Conservation (phyloP, 257 asterid species). For the Schizonepeta tenuifolia region DNA sequence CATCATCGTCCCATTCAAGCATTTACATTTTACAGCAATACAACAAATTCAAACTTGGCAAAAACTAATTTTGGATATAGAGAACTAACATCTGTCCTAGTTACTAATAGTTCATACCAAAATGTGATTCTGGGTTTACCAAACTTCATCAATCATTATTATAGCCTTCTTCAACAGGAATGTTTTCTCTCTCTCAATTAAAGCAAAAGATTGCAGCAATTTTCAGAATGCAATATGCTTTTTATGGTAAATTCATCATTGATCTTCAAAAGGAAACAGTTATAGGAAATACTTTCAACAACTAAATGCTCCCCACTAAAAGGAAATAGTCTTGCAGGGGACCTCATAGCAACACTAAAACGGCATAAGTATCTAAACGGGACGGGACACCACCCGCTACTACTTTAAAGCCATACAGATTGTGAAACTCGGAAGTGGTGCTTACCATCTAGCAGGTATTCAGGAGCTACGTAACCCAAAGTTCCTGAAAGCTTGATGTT, state of each 20-base stretch:
- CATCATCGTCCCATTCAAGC: neutral
- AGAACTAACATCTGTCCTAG: neutral
- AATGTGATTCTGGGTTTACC: neutral
- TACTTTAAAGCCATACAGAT: constrained; percentile 10
- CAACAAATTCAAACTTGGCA: neutral
- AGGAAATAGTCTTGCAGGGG: constrained; percentile 8
- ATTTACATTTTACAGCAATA: neutral
- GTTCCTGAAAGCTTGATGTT: constrained; percentile 84
- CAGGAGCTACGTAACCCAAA: constrained; percentile 90
- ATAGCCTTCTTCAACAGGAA: neutral
- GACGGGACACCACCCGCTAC: neutral
- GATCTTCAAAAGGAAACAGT: constrained; percentile 11
- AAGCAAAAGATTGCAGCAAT: constrained; percentile 6
- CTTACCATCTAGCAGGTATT: constrained; percentile 83
- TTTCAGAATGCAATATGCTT: neutral
- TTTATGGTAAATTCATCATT: constrained; percentile 7
- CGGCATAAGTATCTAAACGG: neutral
- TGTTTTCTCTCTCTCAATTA: neutral
- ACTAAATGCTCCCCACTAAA: neutral
- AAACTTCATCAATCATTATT: neutral
- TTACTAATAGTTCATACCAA: neutral
- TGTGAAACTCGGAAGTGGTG: constrained; percentile 3
- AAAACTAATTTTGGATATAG: neutral
- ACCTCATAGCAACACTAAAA: constrained; percentile 13
- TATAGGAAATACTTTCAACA: neutral